These are phyloP conservation scores for Hortaea werneckii DNA, from an alignment of 2,329 filamentous ascomycete species.

Conservation along the genomic window DNA sequence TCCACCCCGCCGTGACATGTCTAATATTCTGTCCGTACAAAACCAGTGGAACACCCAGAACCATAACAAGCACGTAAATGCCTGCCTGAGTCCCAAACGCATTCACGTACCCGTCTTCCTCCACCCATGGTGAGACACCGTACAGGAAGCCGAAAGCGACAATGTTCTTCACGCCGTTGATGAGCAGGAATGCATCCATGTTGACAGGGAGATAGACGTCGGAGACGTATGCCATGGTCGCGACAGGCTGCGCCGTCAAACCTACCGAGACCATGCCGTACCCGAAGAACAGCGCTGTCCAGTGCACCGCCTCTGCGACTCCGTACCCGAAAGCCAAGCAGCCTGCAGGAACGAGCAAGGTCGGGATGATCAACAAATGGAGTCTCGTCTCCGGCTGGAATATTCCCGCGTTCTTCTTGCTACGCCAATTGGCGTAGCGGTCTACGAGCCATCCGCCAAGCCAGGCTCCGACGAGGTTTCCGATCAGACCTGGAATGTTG, in stretches of 20 bases:
- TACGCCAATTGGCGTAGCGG: slow-evolving; percentile 31
- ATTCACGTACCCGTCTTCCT: slow-evolving; percentile 25
- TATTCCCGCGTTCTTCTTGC: slow-evolving; percentile 32
- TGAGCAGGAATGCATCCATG: slow-evolving; percentile 27
- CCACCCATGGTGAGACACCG: slow-evolving; percentile 35
- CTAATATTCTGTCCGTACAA: slow-evolving; percentile 25
- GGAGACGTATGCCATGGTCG: slow-evolving; percentile 37
- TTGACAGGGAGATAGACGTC: slow-evolving; percentile 29
- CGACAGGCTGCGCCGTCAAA: slow-evolving; percentile 33
- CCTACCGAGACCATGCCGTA: slow-evolving; percentile 38
- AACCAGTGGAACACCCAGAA: slow-evolving; percentile 23
- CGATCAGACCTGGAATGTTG: slow-evolving; percentile 32
- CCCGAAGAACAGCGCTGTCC: slow-evolving; percentile 29
- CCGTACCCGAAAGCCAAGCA: slow-evolving; percentile 38
- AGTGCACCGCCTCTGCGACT: slow-evolving; percentile 31
- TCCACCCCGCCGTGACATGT: slow-evolving; percentile 27
- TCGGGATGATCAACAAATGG: slow-evolving; percentile 31
- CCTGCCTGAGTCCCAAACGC: slow-evolving; percentile 30
- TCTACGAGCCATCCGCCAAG: slow-evolving; percentile 37
- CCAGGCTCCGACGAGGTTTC: slow-evolving; percentile 34
- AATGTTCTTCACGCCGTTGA: slow-evolving; percentile 33
- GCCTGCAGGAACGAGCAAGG: slow-evolving; percentile 33
- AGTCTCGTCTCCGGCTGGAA: slow-evolving; percentile 39
- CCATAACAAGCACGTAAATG: slow-evolving; percentile 27
- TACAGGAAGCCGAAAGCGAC: slow-evolving; percentile 40